Base-by-base conservation (phyloP, 1,139 yeast genomes). In the Blastobotrys buckinghamii region DNA sequence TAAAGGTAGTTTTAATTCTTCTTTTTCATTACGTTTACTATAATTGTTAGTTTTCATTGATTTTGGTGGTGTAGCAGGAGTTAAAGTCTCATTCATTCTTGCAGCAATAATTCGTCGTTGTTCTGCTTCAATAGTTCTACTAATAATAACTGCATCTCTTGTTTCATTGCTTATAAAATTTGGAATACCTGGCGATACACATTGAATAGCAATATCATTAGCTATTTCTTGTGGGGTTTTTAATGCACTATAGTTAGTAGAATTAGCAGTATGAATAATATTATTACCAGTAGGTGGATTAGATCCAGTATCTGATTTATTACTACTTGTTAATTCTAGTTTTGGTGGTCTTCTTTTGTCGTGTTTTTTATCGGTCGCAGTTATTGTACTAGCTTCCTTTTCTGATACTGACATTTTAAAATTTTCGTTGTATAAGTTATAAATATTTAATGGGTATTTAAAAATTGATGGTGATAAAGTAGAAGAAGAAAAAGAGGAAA, bases 111-210 rank as follows among this genome's bases (percentile, higher is more conserved):
- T 53, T 50, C 58, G 55, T 39, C 69, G 62, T 57, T 70, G 74
- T 49, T 63, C 61, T 45, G 62, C 60, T 47, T 67, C 71, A 19
- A 69, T 67, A 44, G 61, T 58, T 50, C 59, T 59, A 33, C 70
- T 64, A 44, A 57, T 51, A 45, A 65, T 53, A 35, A 68, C 58
- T 2, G 68, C 68, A 39, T 60, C 67, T 43, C 64, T 53, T 61
- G 63, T 62, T 53, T 62, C 63, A 35, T 59, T 58, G 44, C 63
- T 63, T 56, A 68, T 56, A 41, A 55, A 58, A 7, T 64, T 59
- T 12, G 71, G 67, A 34, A 70, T 56, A 9, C 71, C 72, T 8
- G 73, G 72, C 16, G 73, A 68, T 15, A 68, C 69, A 53, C 73
- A 70, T 52, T 69, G 65, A 43, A 69, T 54, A 17, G 67, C 66